Base-by-base conservation (phyloP, 441 rosid species). In the Euphorbia celastroides region DNA sequence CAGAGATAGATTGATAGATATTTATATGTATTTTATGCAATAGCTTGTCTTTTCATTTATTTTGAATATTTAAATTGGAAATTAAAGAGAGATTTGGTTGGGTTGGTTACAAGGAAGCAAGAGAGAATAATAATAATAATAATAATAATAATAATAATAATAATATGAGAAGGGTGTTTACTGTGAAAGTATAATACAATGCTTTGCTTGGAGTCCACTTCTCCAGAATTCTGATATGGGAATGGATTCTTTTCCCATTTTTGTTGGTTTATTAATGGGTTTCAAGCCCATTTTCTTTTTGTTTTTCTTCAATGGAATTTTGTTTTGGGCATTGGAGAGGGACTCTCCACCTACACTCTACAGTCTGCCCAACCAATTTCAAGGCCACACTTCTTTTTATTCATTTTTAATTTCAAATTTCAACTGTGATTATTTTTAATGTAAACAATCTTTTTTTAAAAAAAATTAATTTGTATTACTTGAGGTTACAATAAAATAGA, bases 141-240 rank as follows among this genome's bases (percentile, higher is more conserved):
- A n/a, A n/a, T n/a, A n/a, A n/a, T n/a, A n/a, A n/a, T n/a, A n/a
- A n/a, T n/a, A n/a, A n/a, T n/a, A n/a, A n/a, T 34, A 34, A 3
- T 4, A 34, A 34, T 34, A 34, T 3, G 9, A 34, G 38, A 34
- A 34, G 38, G 38, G 5, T 9, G 38, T 34, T 9, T 34, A 34
- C 38, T 34, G 38, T 3, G 9, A 4, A 34, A 34, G 38, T 79
- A 46, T 6, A 5, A 17, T 46, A 46, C 52, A 46, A 17, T 89
- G 83, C 93, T 71, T 91, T 94, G 66, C 99, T 94, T 94, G 74
- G 88, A 88, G 85, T 82, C 86, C 87, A 94, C 97, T 94, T 88
- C 96, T 81, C 89, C 83, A 51, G 79, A 81, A 77, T 80, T 70
- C 81, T 79, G 38, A 3, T 34, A 34, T 34, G n/a, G n/a, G n/a